Evolutionary conservation across 1,284 basidiomycete species (phyloP), one percentile per base, ranked within the genome.

Genomic region (Paramarasmius palmivorus): DNA sequence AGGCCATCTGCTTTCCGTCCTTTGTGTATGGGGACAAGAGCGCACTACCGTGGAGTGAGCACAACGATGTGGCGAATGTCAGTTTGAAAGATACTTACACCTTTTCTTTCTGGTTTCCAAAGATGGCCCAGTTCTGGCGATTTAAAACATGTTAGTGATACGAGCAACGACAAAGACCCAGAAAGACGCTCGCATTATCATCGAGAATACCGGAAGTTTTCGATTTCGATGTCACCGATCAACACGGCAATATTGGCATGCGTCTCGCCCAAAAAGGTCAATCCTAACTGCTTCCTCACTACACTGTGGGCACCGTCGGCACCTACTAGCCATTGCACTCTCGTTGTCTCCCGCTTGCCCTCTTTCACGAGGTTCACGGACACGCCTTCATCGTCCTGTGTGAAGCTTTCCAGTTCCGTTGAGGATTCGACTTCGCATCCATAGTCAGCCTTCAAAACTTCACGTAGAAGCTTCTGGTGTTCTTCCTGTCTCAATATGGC

Each of bases 401-500:
- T 59, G 41, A 77, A 72, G 0, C 68, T 68, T 8, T 65, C 44
- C 3, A 78, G 61, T 51, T 76, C 73, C 2, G 69, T 69, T 4
- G 70, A 72, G 1, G 68, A 53, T 54, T 77, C 75, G 8, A 78
- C 72, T 2, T 54, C n/a, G 49, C 66, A 67, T 1, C 63, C 63
- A 15, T 67, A 63, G 36, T 52, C 51, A 2, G 64, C 57, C 7
- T 64, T 59, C 20, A 79, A 57, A 14, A 66, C 64, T 5, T 52
- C 54, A 20, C 68, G 73, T 10, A 76, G 59, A 34, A 75, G 65
- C 6, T 61, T 60, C 51, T 75, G 73, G 12, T 74, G 64, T 6
- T 54, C 56, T 35, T 71, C 68, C 63, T 78, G 77, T 3, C 73
- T 73, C 6, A 78, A 61, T 26, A 69, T 50, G 7, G 68, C 49